These are phyloP conservation scores for Salix arbutifolia DNA, from an alignment of 345 rosid genomes.

Conservation along the genomic window DNA sequence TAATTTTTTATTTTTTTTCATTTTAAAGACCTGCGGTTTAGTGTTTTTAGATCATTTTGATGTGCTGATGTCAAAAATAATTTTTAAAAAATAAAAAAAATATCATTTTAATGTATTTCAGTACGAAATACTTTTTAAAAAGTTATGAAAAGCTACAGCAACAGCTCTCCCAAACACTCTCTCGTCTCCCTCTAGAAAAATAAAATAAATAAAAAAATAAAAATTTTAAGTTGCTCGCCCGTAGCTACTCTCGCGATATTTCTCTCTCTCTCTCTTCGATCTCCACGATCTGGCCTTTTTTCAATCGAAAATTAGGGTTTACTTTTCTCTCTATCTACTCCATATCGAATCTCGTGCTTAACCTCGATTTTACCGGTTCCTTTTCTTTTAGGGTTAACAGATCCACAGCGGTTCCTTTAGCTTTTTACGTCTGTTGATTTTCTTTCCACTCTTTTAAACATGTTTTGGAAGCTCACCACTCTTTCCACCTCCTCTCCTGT, in stretches of 20 bases:
- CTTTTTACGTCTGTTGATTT: constrained; percentile 19
- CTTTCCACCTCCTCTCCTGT: constrained; percentile 92
- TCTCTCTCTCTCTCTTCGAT: constrained; percentile 22
- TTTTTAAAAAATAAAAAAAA: no score
- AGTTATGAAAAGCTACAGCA: no score
- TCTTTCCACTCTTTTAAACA: constrained; percentile 21
- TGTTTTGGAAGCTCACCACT: constrained; percentile 97
- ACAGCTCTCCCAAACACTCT: no score
- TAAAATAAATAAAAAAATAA: no score
- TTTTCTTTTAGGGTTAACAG: constrained; percentile 42
- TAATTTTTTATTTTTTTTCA: no score
- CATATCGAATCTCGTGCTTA: constrained; percentile 21
- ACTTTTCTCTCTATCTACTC: not conserved
- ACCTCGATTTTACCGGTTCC: constrained; percentile 35
- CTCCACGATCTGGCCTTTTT: constrained; percentile 29
- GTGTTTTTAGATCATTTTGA: no score
- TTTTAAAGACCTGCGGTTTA: no score
- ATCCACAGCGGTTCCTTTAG: constrained; percentile 38
- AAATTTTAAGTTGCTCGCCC: not conserved
- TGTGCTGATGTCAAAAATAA: no score
- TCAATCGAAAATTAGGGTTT: constrained; percentile 39
- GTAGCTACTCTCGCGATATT: constrained; percentile 8
- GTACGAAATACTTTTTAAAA: no score
- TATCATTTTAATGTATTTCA: no score
- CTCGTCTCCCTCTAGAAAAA: not conserved